Base-by-base conservation (phyloP, 1,284 basidiomycete genomes). In the Cutaneotrichosporon sp. region DNA sequence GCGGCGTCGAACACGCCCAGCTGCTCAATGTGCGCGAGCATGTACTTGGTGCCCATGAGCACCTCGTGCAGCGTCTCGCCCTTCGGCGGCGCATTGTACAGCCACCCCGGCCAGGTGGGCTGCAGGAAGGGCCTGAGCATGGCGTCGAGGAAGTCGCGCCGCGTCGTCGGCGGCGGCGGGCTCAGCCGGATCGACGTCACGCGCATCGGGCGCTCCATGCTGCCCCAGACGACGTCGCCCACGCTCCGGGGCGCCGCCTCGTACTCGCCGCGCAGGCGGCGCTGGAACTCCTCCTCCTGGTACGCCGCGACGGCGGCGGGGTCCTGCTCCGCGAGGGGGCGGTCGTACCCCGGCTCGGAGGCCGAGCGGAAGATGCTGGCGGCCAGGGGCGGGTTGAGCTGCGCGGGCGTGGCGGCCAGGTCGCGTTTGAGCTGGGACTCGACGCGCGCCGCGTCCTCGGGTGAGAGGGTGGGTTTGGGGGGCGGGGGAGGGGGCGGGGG, bases 1-100 rank as follows among this genome's bases (percentile, higher is more conserved):
- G 89, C 84, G 52, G 97, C 85, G 25, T 85, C 78, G 74, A 92
- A 95, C 31, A 95, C 82, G 67, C 89, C 91, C 6, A 92, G 87
- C 54, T 86, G 81, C 51, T 86, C 77, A 42, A 92, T 82, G 59
- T 88, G 79, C 56, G 84, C 81, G 0, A 88, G 84, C 51, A 95
- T 83, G 54, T 83, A 79, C 68, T 90, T 81, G 1, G 89, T 85
- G 14, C 88, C 83, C 63, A 86, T 82, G 14, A 97, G 79, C 18
- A 91, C 85, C 47, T 87, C 81, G 62, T 85, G 84, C 22, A 95
- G 81, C 24, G 84, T 86, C 66, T 76, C 62, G 2, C 76, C 73
- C 22, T 71, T 67, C 3, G 71, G 66, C 25, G 79, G 73, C 34
- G 73, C 58, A 24, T 76, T 78, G 63, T 80, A 75, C 46, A 72